A percentile compares a stretch with the other conserved stretches of the same genome.
Conservation (phyloP, 768 basidiomycete species). For the Fomitopsis pulvina region DNA sequence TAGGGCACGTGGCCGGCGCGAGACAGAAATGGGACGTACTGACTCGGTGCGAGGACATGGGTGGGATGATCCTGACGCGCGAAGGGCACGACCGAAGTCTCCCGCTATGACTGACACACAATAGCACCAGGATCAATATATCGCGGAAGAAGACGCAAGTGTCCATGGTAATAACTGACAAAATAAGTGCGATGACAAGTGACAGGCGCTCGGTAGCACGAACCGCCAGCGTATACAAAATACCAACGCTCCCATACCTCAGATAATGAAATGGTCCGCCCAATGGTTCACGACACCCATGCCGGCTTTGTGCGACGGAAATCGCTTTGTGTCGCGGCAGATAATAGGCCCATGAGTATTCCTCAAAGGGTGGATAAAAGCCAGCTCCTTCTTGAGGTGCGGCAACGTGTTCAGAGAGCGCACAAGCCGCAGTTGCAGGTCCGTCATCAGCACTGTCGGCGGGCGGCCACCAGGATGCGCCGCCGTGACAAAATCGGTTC, state of each 20-base stretch:
- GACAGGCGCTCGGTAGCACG: too few relatives aligned
- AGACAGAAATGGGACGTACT: neutral
- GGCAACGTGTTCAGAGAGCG: slow-evolving; percentile 62
- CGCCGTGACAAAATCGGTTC: slow-evolving; percentile 18
- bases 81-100: neutral
- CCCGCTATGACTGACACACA: neutral
- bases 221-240: neutral
- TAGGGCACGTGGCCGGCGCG: neutral
- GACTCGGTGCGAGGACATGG: neutral
- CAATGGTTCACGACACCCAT: slow-evolving; percentile 66
- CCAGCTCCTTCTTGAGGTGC: slow-evolving; percentile 59
- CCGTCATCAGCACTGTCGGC: slow-evolving; percentile 34
- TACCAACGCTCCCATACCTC: neutral
- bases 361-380: slow-evolving; percentile 48
- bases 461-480: slow-evolving; percentile 23
- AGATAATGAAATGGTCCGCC: slow-evolving; percentile 54
- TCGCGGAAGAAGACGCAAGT: too few relatives aligned
- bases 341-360: slow-evolving; percentile 74
- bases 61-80: neutral
- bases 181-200: too few relatives aligned
- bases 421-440: slow-evolving; percentile 49
- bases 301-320: slow-evolving; percentile 51
- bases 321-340: slow-evolving; percentile 57
- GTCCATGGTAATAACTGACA: too few relatives aligned
- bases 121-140: neutral